A percentile compares a stretch with the other conserved stretches of the same genome.
phyloP scores from a whole-genome alignment of 805 yeast species.

The Cyberlindnera nakhonratchasimensis region DNA sequence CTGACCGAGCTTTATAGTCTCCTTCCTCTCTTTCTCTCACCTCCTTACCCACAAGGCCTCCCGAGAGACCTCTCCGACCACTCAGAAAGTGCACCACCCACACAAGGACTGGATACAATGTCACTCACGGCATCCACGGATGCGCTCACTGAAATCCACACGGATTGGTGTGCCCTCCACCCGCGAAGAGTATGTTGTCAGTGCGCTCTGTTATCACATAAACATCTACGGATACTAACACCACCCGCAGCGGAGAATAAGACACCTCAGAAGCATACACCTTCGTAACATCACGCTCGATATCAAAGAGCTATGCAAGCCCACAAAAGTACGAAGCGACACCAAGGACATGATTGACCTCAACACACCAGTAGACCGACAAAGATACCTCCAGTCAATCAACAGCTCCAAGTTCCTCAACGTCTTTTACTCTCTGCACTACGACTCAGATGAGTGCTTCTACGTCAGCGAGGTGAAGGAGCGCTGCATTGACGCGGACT shows the following conservation, averaged over 20 bases:
- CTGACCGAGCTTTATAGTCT: no score
- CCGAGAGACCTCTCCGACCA: no score
- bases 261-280: conserved; percentile 21
- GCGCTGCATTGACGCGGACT: conserved; percentile 29
- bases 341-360: conserved; percentile 16
- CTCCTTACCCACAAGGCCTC: no score
- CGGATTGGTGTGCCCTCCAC: conserved; percentile 16
- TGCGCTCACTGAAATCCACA: conserved; percentile 13
- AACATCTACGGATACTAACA: no score
- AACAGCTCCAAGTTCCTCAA: conserved; percentile 30
- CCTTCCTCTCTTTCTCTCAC: no score
- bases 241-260: conserved; percentile 27
- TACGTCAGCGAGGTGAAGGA: conserved; percentile 35
- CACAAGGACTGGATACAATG: no score
- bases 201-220: neutral
- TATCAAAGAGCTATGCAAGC: neutral
- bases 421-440: conserved; percentile 36
- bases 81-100: no score
- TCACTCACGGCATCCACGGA: no score
- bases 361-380: conserved; percentile 22
- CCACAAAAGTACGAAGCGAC: conserved; percentile 14
- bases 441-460: conserved; percentile 25
- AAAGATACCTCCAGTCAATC: conserved; percentile 28
- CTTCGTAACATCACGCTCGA: conserved; percentile 20
- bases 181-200: conserved; percentile 17